Evolutionary conservation across 2,329 filamentous ascomycete species (phyloP), one percentile per base, ranked within the genome.

Genomic region (Keithomyces neogunnii): DNA sequence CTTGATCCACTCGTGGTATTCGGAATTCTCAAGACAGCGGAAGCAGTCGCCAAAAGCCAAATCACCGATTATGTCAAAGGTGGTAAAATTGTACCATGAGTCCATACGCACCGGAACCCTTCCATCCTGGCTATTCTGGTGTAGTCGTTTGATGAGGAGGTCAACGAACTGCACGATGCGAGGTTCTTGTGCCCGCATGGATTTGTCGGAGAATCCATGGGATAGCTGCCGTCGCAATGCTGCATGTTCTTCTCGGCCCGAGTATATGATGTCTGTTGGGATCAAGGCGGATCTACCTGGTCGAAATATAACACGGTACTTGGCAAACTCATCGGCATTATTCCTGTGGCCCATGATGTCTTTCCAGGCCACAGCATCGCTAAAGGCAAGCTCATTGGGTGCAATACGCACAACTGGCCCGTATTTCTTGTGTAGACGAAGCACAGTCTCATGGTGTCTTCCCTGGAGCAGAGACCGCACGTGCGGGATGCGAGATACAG

Each of bases 361-460:
- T 55, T 67, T 65, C 66, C 69, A 73, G 2, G 59, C 59, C 2
- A 63, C 53, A 3, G 62, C 55, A 32, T 64, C 57, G 46, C 62
- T 67, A 56, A 73, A 77, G 2, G 71, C 68, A 4, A 78, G 65
- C 55, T 76, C 72, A 53, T 73, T 65, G 3, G 75, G 74, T 4
- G 66, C 66, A 39, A 75, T 60, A 7, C 75, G 70, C 5, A 78
- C 73, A 1, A 77, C 65, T 1, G 65, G 62, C 5, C 74, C 74
- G 56, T 73, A 73, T 36, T 61, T 55, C 10, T 62, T 55, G 57
- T 73, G 71, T 11, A 73, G 60, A n/a, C 35, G 36, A 8, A 47
- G 11, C 11, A 45, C 28, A 10, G 26, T 38, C 8, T n/a, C 5
- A 3, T 56, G 56, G 32, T 60, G 59, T 10, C 56, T 59, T 29